phyloP scores from a whole-genome alignment of 1,284 basidiomycete genomes.

The Porodaedalea pini region DNA sequence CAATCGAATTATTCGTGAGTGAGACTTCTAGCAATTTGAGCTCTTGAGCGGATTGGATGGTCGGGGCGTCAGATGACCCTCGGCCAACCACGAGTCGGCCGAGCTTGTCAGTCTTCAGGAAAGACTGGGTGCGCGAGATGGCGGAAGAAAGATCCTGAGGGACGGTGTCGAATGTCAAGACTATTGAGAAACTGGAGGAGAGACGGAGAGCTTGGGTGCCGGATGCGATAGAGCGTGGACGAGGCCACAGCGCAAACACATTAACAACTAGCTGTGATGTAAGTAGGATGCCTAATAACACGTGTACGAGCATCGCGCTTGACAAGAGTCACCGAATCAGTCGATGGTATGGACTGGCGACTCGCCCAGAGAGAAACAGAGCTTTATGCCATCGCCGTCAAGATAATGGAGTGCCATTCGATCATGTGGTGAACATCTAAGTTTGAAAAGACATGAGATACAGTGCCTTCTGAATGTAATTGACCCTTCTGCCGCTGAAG shows the following conservation, averaged over 20 bases:
- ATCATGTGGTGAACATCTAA: too few species aligned
- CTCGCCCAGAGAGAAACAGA: too few species aligned
- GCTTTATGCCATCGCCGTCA: too few species aligned
- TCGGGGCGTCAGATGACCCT: constrained; percentile 29
- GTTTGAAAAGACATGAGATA: too few species aligned
- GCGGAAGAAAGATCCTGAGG: constrained; percentile 39
- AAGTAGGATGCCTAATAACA: too few species aligned
- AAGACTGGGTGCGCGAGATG: constrained; percentile 37
- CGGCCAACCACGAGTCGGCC: constrained; percentile 49
- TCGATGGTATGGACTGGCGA: too few species aligned
- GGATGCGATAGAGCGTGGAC: constrained; percentile 1
- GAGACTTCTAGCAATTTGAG: background rate
- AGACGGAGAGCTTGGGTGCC: constrained; percentile 6
- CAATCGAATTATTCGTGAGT: background rate
- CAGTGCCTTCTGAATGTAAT: too few species aligned
- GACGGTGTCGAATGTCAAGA: background rate
- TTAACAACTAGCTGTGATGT: constrained; percentile 27
- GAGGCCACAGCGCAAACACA: constrained; percentile 31
- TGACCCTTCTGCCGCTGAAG: too few species aligned
- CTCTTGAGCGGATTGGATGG: background rate
- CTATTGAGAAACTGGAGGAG: constrained; percentile 8
- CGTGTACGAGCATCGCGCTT: too few species aligned
- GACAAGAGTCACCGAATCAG: too few species aligned
- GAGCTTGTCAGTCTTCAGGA: constrained; percentile 45
- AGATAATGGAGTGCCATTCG: too few species aligned